Base-by-base conservation (phyloP, 164 flowering plant genomes). In the Nelumbo lutea region DNA sequence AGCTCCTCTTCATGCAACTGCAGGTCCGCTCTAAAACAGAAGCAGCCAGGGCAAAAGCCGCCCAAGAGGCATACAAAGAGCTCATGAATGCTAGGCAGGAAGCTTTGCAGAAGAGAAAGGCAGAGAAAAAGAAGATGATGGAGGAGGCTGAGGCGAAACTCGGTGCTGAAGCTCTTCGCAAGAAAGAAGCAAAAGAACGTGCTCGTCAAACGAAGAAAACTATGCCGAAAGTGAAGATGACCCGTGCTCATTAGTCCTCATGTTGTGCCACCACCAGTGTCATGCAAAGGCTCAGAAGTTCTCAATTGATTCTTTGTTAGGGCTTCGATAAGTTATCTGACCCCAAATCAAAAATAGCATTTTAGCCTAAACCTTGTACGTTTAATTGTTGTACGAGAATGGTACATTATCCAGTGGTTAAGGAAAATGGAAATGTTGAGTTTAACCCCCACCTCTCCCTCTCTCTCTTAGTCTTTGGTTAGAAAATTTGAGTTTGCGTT, bases 111-210 rank as follows among this genome's bases (percentile, higher is more conserved):
- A 87, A 67, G 67, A 89, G 77, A 85, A 91, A 90, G 77, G 88
- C 88, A 41, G 97, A 92, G 70, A 88, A 68, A 83, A 88, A 76
- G 68, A 91, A 87, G 82, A 65, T 83, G 78, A 6, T 83, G 79
- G 98, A 91, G 70, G 98, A 95, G 82, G 82, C 90, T 9, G 97
- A 89, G 72, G 89, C 97, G 39, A 91, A 92, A 84, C 88, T 90
- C n/a, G 77, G 88, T 50, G 96, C 89, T 2, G 97, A 89, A 79
- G 86, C 86, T 27, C 71, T 94, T 58, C 88, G 88, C 64, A 91
- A 87, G 85, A 91, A 67, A 76, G 98, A 95, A 70, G 96, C 93
- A 15, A 95, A 88, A 79, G 96, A 90, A 6, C 88, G 91, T 38
- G 86, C 98, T 65, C 86, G 92, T 15, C 96, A 95, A 74, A 74